phyloP scores from a whole-genome alignment of 164 flowering plant species.

The Vitis rupestris region DNA sequence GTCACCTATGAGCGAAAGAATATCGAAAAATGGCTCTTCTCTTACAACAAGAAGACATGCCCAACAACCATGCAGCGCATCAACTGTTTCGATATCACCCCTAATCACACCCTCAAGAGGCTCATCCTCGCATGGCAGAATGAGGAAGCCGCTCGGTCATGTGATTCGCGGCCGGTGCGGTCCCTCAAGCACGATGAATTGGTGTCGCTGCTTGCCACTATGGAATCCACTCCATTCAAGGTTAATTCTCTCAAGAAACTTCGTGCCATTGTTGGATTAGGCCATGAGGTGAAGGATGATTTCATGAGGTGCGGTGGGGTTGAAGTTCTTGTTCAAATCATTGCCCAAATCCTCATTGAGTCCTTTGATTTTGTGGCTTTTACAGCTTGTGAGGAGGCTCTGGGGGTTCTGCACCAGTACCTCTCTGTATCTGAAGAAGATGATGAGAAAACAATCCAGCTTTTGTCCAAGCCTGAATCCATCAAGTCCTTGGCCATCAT shows the following conservation, averaged over 20 bases:
- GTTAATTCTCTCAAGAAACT: constrained; percentile 50
- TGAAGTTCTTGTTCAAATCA: constrained; percentile 33
- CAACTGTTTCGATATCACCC: constrained; percentile 40
- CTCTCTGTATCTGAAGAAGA: constrained; percentile 23
- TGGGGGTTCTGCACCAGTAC: constrained; percentile 34
- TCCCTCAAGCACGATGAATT: constrained; percentile 38
- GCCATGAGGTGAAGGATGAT: constrained; percentile 30
- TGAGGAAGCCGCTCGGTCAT: background rate
- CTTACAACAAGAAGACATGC: constrained; percentile 59
- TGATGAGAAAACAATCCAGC: constrained; percentile 15
- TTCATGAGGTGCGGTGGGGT: constrained; percentile 44
- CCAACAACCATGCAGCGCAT: constrained; percentile 69
- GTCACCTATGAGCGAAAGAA: constrained; percentile 57
- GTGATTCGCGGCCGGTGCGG: constrained; percentile 8
- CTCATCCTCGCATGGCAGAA: constrained; percentile 52
- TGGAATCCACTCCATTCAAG: constrained; percentile 57
- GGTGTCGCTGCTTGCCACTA: constrained; percentile 25
- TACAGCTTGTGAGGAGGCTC: constrained; percentile 65
- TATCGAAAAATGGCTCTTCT: constrained; percentile 65
- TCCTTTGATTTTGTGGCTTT: constrained; percentile 44
- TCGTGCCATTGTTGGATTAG: constrained; percentile 23
- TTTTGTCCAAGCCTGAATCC: constrained; percentile 41
- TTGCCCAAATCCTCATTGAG: constrained; percentile 34
- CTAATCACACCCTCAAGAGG: constrained; percentile 68
- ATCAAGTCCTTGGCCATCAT: constrained; percentile 45